A percentile compares a stretch with the other conserved stretches of the same genome.
Conservation (phyloP, 2,329 filamentous ascomycete genomes). For the Ascocoryne sarcoides region DNA sequence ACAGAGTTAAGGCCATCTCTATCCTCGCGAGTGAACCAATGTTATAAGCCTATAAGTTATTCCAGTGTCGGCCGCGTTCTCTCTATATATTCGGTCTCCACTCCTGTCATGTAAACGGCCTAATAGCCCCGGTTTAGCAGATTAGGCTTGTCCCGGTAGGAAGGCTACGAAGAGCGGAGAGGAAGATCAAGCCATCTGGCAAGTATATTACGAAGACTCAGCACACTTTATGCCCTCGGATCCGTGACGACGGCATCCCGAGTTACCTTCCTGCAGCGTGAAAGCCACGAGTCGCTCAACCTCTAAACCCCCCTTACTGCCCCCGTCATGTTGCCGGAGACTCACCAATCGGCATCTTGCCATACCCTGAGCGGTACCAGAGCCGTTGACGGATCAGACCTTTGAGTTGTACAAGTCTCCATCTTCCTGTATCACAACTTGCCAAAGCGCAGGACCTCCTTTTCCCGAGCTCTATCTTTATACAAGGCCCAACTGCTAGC, state of each 20-base stretch:
- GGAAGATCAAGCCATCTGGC: not conserved
- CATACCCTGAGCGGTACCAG: not conserved
- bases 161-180: not conserved
- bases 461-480: not conserved
- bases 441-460: not conserved
- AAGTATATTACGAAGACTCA: not conserved
- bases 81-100: no score
- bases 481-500: not conserved
- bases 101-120: no score
- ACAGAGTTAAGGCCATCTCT: not conserved
- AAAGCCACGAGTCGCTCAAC: not conserved
- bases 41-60: no score
- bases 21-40: no score
- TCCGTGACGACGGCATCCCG: not conserved
- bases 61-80: no score
- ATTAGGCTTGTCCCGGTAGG: not conserved
- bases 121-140: not conserved
- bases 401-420: not conserved
- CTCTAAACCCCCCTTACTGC: not conserved
- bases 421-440: not conserved
- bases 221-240: not conserved
- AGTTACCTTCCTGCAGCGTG: not conserved
- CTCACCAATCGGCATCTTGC: not conserved
- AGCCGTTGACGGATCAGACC: not conserved
- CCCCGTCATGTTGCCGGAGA: not conserved